Conservation (phyloP, 1,284 basidiomycete genomes). For the Naganishia sp. region DNA sequence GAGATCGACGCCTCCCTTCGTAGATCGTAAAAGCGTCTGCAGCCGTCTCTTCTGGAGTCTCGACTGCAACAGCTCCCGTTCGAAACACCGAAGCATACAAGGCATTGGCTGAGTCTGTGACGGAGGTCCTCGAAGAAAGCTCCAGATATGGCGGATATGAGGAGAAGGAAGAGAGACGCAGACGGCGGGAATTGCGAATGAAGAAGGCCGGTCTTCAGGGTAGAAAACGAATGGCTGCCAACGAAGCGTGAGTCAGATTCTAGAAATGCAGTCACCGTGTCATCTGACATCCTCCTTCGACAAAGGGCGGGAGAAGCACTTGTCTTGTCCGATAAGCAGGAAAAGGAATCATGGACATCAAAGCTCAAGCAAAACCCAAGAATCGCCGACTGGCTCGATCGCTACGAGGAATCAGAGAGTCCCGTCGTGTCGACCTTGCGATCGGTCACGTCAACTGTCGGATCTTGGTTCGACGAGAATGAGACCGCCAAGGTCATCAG, state of each 20-base stretch:
- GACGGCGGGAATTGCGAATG: constrained; percentile 70
- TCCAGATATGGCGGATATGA: constrained; percentile 92
- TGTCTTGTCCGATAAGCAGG: constrained; percentile 65
- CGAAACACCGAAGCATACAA: constrained; percentile 96
- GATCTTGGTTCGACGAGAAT: constrained; percentile 90
- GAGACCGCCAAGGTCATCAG: constrained; percentile 93
- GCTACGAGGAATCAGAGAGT: constrained; percentile 92
- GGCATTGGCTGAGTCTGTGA: constrained; percentile 78
- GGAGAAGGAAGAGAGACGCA: constrained; percentile 81
- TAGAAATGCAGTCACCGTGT: background rate
- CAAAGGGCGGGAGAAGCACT: constrained; percentile 78
- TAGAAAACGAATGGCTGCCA: constrained; percentile 61
- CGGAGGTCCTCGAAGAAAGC: constrained; percentile 92
- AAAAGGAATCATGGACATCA: constrained; percentile 58
- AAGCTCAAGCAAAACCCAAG: constrained; percentile 61
- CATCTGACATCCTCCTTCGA: background rate
- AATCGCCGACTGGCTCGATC: constrained; percentile 60
- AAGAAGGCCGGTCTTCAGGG: constrained; percentile 73
- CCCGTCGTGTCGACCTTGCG: constrained; percentile 80
- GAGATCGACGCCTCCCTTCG: background rate
- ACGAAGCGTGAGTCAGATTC: constrained; percentile 67
- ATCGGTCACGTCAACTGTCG: constrained; percentile 79
- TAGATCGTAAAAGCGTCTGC: constrained; percentile 77
- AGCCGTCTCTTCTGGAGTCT: constrained; percentile 72
- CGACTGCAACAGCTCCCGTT: constrained; percentile 82